Conservation (phyloP, 2,329 filamentous ascomycete species). For the Cercospora sesami region DNA sequence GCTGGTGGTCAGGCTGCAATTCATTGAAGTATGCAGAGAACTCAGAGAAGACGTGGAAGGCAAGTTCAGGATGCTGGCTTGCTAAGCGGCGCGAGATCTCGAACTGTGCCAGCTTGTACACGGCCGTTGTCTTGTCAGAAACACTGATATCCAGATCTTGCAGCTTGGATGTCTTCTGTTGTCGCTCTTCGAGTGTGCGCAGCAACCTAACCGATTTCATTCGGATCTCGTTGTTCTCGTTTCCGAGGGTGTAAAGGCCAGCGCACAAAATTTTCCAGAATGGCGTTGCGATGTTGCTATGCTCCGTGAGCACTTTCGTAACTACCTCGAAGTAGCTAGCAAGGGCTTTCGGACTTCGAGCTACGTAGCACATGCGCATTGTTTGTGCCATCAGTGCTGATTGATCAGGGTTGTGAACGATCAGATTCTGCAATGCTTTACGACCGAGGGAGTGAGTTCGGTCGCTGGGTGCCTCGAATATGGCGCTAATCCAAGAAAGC, state of each 20-base stretch:
- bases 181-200: slow-evolving; percentile 72
- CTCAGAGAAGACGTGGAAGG: slow-evolving; percentile 93
- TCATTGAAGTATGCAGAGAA: slow-evolving; percentile 93
- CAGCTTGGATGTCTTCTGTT: slow-evolving; percentile 82
- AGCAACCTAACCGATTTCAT: slow-evolving; percentile 84
- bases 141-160: slow-evolving; percentile 98
- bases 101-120: slow-evolving; percentile 96
- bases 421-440: slow-evolving; percentile 82
- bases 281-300: slow-evolving; percentile 76
- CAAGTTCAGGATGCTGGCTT: slow-evolving; percentile 82
- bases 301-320: slow-evolving; percentile 77
- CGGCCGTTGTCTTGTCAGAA: slow-evolving; percentile 95
- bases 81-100: slow-evolving; percentile 90
- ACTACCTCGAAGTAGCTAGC: slow-evolving; percentile 96
- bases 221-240: slow-evolving; percentile 83
- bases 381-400: slow-evolving; percentile 84
- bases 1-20: slow-evolving; percentile 75
- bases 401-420: slow-evolving; percentile 85
- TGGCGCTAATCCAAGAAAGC: slow-evolving; percentile 91
- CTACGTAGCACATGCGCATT: slow-evolving; percentile 85
- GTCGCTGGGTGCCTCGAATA: slow-evolving; percentile 89
- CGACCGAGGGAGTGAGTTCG: slow-evolving; percentile 88
- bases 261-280: slow-evolving; percentile 91
- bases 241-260: slow-evolving; percentile 88
- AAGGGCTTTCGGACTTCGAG: slow-evolving; percentile 70